Evolutionary conservation across 768 basidiomycete species (phyloP), one percentile per base, ranked within the genome.

Genomic region (Boletus eberwhitei): DNA sequence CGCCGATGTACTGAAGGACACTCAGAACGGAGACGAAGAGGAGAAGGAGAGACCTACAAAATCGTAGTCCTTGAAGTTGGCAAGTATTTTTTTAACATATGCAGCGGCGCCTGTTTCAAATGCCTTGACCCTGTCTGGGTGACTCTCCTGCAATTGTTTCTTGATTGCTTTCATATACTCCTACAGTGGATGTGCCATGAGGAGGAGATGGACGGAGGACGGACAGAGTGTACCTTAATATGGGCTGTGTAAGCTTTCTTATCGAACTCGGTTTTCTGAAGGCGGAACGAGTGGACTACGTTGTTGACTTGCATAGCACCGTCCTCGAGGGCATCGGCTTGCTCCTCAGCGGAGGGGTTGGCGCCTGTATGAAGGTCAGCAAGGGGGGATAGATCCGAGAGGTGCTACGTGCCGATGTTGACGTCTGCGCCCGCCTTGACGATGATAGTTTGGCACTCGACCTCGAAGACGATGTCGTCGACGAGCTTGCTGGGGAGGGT

Each of bases 161-260:
- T 97, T 94, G 71, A 98, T 75, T 13, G 80, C 74, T 75, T 98
- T 98, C 95, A 98, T 96, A 79, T 99, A 99, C 14, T 75, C 84
- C 90, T 94, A 56, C 12, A 34, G 31, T 16, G 1, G 26, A 8
- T 11, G 13, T 14, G 41, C n/a, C 8, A 43, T 36, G 35, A 48
- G 16, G 41, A 35, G 11, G 34, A 21, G 26, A 50, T 2, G 35
- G 16, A 17, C 26, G 29, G 3, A 17, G 8, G 13, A 16, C 14
- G 22, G 0, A 50, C 21, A 5, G 19, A 21, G 26, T 4, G 32
- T 44, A 60, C 92, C 81, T 96, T 98, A 69, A 98, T 83, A 70
- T 93, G 85, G 11, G 78, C 67, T 38, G 90, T 73, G 72, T 80
- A 98, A n/a, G 74, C 71, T 74, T 95, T 96, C 75, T 98, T 98